phyloP scores from a whole-genome alignment of 2,329 filamentous ascomycete species.

The Neonectria neomacrospora region DNA sequence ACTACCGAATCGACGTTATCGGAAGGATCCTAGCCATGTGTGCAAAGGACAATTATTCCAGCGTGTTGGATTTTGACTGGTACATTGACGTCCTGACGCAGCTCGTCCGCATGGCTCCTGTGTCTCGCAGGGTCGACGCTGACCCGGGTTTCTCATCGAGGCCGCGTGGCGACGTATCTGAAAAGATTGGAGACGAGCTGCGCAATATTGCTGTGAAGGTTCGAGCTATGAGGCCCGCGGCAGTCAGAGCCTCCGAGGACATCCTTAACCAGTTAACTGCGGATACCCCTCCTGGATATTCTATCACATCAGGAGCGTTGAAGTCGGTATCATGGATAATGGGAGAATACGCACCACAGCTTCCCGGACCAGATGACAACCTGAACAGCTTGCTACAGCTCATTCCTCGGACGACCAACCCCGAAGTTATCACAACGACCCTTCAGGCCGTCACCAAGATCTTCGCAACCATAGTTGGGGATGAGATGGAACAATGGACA shows the following conservation, averaged over 20 bases:
- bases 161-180: constrained; percentile 63
- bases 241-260: constrained; percentile 84
- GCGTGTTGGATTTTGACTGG: constrained; percentile 94
- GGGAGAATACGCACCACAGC: constrained; percentile 84
- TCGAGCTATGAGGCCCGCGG: constrained; percentile 80
- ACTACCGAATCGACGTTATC: constrained; percentile 88
- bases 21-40: constrained; percentile 88
- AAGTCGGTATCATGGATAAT: constrained; percentile 85
- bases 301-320: constrained; percentile 72
- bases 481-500: constrained; percentile 75
- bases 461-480: constrained; percentile 76
- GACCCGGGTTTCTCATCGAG: constrained; percentile 49
- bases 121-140: constrained; percentile 55
- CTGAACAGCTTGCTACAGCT: constrained; percentile 79
- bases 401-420: constrained; percentile 65
- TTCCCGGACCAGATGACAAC: constrained; percentile 76
- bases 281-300: constrained; percentile 65
- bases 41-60: constrained; percentile 85
- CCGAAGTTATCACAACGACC: constrained; percentile 79
- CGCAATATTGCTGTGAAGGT: constrained; percentile 94
- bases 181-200: constrained; percentile 83
- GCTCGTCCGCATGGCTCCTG: constrained; percentile 76
- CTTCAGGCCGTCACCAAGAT: constrained; percentile 89
- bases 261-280: constrained; percentile 70
- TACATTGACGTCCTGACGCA: constrained; percentile 92